Evolutionary conservation across 768 basidiomycete species (phyloP).

Genomic region (Lyophyllum semitale): DNA sequence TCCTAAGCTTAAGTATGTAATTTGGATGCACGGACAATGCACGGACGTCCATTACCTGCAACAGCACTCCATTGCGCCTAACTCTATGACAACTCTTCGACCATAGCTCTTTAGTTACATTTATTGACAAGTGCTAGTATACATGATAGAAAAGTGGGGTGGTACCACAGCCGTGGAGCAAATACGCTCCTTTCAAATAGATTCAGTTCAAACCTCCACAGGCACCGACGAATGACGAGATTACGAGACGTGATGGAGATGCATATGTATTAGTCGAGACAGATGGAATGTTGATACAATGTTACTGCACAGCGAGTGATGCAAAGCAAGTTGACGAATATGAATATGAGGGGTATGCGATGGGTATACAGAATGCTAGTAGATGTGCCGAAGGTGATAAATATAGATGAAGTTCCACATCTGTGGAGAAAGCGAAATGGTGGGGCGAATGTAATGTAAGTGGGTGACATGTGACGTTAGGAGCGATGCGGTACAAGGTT

Average conservation of each 20-base stretch:
- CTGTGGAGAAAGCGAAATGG: slow-evolving; percentile 2
- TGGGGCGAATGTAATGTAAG: slow-evolving; percentile 8
- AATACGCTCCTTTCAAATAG: neutral
- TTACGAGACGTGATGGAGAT: neutral
- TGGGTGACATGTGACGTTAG: slow-evolving; percentile 20
- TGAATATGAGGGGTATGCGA: slow-evolving; percentile 14
- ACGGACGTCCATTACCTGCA: too few relatives aligned
- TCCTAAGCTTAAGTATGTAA: too few relatives aligned
- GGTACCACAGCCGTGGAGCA: neutral
- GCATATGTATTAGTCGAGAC: neutral
- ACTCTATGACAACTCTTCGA: too few relatives aligned
- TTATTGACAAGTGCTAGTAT: too few relatives aligned
- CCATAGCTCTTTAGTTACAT: too few relatives aligned
- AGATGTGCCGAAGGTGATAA: slow-evolving; percentile 18
- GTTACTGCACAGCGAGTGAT: slow-evolving; percentile 16
- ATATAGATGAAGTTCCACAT: slow-evolving; percentile 2
- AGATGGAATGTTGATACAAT: slow-evolving; percentile 2
- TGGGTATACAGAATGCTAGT: slow-evolving; percentile 8
- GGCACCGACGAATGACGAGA: neutral
- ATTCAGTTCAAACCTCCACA: neutral
- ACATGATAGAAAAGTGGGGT: too few relatives aligned
- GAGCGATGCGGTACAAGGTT: slow-evolving; percentile 3
- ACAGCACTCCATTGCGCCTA: too few relatives aligned
- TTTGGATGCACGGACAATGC: too few relatives aligned
- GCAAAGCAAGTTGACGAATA: slow-evolving; percentile 13